Percentiles rank a stretch among this genome's conserved stretches.
phyloP scores from a whole-genome alignment of 1,139 yeast species.

The Pichia terricola region DNA sequence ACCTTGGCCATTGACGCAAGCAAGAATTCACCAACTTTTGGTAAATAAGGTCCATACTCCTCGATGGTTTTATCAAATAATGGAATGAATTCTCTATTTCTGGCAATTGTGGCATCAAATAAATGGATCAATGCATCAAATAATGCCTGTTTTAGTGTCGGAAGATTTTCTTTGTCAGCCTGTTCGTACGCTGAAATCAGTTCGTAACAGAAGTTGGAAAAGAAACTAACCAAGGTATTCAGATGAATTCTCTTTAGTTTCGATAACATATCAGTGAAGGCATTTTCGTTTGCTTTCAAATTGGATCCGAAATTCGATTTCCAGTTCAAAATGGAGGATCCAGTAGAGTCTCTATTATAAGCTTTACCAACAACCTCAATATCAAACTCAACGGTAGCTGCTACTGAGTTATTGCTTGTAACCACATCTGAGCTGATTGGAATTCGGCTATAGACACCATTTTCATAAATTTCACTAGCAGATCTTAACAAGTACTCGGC shows the following conservation, averaged over 20 bases:
- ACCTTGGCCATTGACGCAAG: conserved; percentile 37
- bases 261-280: conserved; percentile 29
- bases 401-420: conserved; percentile 23
- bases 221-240: conserved; percentile 38
- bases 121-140: conserved; percentile 53
- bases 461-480: conserved; percentile 16
- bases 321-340: conserved; percentile 51
- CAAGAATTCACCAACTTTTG: conserved; percentile 44
- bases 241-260: conserved; percentile 39
- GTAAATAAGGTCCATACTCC: conserved; percentile 21
- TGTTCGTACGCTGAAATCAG: conserved; percentile 26
- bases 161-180: conserved; percentile 15
- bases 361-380: conserved; percentile 65
- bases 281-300: conserved; percentile 16
- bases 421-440: conserved; percentile 21
- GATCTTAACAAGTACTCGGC: conserved; percentile 31
- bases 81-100: conserved; percentile 54
- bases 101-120: conserved; percentile 55
- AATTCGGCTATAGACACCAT: conserved; percentile 14
- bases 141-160: conserved; percentile 23
- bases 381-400: conserved; percentile 47
- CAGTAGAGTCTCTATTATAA: conserved; percentile 51
- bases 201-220: conserved; percentile 41
- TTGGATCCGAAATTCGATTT: conserved; percentile 34
- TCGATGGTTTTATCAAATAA: conserved; percentile 41